These are phyloP conservation scores for Xanthoconium stramineum DNA, from an alignment of 768 basidiomycete genomes.

Conservation along the genomic window DNA sequence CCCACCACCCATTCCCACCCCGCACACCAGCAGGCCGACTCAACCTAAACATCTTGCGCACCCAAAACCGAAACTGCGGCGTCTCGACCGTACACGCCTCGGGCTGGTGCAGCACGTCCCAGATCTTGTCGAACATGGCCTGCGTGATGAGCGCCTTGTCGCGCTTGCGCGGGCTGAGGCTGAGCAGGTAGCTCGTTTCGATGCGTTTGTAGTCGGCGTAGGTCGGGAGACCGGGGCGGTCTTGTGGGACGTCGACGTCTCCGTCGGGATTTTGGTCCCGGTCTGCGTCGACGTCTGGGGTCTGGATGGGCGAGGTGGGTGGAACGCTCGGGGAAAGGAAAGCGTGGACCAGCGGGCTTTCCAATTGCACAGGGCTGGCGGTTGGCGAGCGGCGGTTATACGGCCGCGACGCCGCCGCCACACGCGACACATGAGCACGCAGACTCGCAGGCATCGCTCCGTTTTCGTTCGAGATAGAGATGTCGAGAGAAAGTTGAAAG, in stretches of 20 bases:
- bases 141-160: slow-evolving; percentile 75
- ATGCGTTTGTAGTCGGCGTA: slow-evolving; percentile 57
- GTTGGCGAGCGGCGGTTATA: slow-evolving; percentile 20
- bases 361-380: slow-evolving; percentile 6
- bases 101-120: slow-evolving; percentile 60
- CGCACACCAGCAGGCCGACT: slow-evolving; percentile 28
- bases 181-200: slow-evolving; percentile 54
- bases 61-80: slow-evolving; percentile 81
- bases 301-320: not conserved
- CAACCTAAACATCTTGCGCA: slow-evolving; percentile 73
- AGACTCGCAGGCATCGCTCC: slow-evolving; percentile 20
- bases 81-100: slow-evolving; percentile 44
- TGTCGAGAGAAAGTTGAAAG: slow-evolving; percentile 1
- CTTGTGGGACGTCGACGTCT: not conserved
- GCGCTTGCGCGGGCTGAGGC: slow-evolving; percentile 54
- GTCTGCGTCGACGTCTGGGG: not conserved
- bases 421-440: slow-evolving; percentile 11
- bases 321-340: not conserved
- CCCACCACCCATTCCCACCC: not conserved
- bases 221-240: slow-evolving; percentile 55
- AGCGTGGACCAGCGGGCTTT: not conserved
- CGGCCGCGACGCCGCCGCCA: slow-evolving; percentile 15
- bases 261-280: not conserved
- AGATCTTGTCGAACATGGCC: slow-evolving; percentile 66
- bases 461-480: not conserved